A percentile compares a stretch with the other conserved stretches of the same genome.
phyloP scores from a whole-genome alignment of 208 protist genomes.

The Leishmania major region DNA sequence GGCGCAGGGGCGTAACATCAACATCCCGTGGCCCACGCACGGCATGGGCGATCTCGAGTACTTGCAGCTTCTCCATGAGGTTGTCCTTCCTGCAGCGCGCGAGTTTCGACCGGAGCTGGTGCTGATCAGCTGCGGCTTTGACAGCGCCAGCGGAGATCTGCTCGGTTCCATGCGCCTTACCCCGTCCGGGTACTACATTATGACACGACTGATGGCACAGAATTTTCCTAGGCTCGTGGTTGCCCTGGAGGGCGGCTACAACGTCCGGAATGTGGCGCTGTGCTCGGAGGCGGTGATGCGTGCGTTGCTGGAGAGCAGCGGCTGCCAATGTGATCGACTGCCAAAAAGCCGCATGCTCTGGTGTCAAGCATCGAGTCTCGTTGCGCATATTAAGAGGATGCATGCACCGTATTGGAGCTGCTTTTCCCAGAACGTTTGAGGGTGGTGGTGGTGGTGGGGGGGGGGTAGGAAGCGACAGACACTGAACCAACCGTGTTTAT shows the following conservation, averaged over 20 bases:
- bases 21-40: constrained; percentile 91
- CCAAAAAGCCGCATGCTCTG: constrained; percentile 61
- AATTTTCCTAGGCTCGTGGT: constrained; percentile 68
- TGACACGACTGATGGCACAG: constrained; percentile 62
- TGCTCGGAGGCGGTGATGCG: constrained; percentile 85
- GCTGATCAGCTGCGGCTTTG: constrained; percentile 95
- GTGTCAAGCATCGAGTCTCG: constrained; percentile 36
- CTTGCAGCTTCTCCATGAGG: constrained; percentile 86
- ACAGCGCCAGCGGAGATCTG: constrained; percentile 94
- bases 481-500: not conserved
- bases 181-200: constrained; percentile 77
- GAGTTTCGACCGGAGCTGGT: constrained; percentile 95
- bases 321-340: constrained; percentile 20
- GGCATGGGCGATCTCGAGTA: constrained; percentile 95
- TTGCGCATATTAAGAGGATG: constrained; percentile 13
- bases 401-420: constrained; percentile 28
- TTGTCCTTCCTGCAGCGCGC: constrained; percentile 89
- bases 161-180: constrained; percentile 89
- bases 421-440: constrained; percentile 1
- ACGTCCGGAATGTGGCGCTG: constrained; percentile 79
- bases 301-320: constrained; percentile 60
- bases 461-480: not conserved
- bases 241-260: constrained; percentile 92
- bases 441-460: too few species aligned
- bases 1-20: constrained; percentile 93